These are phyloP conservation scores for Taphrina flavorubra DNA, from an alignment of 1,139 yeast genomes.

Conservation along the genomic window DNA sequence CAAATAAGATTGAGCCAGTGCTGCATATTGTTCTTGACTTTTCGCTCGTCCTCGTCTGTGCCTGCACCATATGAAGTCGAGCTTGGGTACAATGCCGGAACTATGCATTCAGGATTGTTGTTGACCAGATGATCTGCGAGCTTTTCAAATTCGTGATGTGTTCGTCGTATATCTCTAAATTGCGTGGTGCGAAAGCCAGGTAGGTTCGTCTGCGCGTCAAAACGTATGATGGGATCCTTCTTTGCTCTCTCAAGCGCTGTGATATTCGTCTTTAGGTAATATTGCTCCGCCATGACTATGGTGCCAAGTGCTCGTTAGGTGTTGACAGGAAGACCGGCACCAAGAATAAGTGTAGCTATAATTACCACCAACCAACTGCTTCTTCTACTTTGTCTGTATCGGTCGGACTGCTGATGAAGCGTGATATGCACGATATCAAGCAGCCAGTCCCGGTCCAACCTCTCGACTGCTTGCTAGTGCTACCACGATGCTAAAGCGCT, in stretches of 20 bases:
- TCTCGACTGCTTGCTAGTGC: too few relatives aligned
- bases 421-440: too few relatives aligned
- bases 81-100: constrained; percentile 82
- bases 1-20: constrained; percentile 84
- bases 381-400: too few relatives aligned
- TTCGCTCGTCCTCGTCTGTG: constrained; percentile 76
- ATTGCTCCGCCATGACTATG: constrained; percentile 21
- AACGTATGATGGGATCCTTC: constrained; percentile 59
- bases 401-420: too few relatives aligned
- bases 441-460: too few relatives aligned
- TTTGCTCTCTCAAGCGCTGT: constrained; percentile 58
- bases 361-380: too few relatives aligned
- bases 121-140: constrained; percentile 78
- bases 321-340: not conserved
- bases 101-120: constrained; percentile 88
- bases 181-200: constrained; percentile 75
- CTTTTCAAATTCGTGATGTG: constrained; percentile 75
- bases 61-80: constrained; percentile 79
- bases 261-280: constrained; percentile 48
- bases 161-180: constrained; percentile 78
- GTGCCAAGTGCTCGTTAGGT: not conserved
- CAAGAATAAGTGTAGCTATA: not conserved
- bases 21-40: constrained; percentile 68
- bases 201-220: constrained; percentile 63
- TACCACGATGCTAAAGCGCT: too few relatives aligned